phyloP scores from a whole-genome alignment of 306 rosid species.

The Quillaja saponaria region DNA sequence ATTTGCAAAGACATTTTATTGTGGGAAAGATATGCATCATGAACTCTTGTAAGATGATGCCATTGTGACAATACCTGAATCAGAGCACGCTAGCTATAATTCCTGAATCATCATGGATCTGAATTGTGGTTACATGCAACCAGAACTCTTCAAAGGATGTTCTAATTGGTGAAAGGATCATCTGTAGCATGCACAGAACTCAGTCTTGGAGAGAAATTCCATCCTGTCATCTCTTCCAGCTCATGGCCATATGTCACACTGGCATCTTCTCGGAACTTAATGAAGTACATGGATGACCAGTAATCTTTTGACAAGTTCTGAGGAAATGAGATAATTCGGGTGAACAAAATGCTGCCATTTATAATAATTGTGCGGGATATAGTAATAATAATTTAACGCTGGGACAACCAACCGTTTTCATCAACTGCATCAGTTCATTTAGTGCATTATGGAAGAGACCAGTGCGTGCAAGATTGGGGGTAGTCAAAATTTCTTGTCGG shows the following conservation, averaged over 20 bases:
- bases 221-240: constrained; percentile 62
- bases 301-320: constrained; percentile 83
- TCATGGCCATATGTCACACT: constrained; percentile 55
- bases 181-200: constrained; percentile 79
- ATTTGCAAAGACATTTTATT: background rate
- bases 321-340: constrained; percentile 13
- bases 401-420: constrained; percentile 59
- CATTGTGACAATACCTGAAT: constrained; percentile 2
- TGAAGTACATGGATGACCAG: constrained; percentile 89
- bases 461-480: constrained; percentile 66
- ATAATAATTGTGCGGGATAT: constrained; percentile 1
- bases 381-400: constrained; percentile 7
- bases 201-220: constrained; percentile 81
- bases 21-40: background rate
- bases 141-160: constrained; percentile 50
- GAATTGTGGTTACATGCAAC: constrained; percentile 35
- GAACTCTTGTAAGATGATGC: constrained; percentile 4
- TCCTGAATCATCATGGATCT: constrained; percentile 20
- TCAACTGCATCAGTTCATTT: constrained; percentile 72
- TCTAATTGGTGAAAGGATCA: constrained; percentile 93
- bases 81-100: background rate
- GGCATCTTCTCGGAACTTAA: constrained; percentile 74
- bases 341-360: constrained; percentile 10
- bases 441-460: constrained; percentile 70
- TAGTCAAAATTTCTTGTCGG: constrained; percentile 79